Conservation (phyloP, 257 asterid species). For the Salvia splendens region DNA sequence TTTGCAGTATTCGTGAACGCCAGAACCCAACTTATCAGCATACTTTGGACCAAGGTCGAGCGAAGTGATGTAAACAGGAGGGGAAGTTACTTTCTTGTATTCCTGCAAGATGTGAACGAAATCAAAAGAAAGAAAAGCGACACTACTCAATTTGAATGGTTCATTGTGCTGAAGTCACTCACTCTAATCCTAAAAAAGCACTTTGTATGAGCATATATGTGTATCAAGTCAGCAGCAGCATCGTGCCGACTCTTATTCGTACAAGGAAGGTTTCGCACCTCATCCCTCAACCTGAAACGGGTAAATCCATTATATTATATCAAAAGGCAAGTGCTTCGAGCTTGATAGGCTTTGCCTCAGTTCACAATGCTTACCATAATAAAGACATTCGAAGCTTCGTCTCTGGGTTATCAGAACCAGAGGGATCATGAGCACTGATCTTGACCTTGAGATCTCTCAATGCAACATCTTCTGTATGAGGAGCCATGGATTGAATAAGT, state of each 20-base stretch:
- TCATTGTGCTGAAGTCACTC: constrained; percentile 36
- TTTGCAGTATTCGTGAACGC: constrained; percentile 84
- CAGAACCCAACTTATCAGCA: constrained; percentile 81
- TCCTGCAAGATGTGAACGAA: constrained; percentile 52
- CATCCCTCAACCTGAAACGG: constrained; percentile 90
- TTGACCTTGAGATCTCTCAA: constrained; percentile 74
- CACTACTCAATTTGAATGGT: neutral
- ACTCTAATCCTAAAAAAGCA: constrained; percentile 73
- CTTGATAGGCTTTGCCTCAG: constrained; percentile 15
- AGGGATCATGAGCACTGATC: constrained; percentile 78
- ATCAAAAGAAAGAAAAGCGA: constrained; percentile 20
- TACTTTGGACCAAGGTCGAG: constrained; percentile 92
- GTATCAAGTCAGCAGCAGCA: constrained; percentile 99
- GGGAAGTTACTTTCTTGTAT: constrained; percentile 78
- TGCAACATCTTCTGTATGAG: constrained; percentile 76
- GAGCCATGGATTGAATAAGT: constrained; percentile 72
- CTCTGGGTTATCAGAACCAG: constrained; percentile 63
- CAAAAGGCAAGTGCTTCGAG: neutral
- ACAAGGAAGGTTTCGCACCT: constrained; percentile 91
- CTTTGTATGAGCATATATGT: constrained; percentile 87
- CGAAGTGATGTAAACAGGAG: constrained; percentile 89
- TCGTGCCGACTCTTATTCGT: constrained; percentile 86
- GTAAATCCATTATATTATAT: constrained; percentile 25
- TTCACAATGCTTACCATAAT: constrained; percentile 62
- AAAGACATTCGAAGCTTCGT: constrained; percentile 72